Evolutionary conservation across 2,329 filamentous ascomycete species (phyloP).

Genomic region (Magnaporthiopsis incrustans): DNA sequence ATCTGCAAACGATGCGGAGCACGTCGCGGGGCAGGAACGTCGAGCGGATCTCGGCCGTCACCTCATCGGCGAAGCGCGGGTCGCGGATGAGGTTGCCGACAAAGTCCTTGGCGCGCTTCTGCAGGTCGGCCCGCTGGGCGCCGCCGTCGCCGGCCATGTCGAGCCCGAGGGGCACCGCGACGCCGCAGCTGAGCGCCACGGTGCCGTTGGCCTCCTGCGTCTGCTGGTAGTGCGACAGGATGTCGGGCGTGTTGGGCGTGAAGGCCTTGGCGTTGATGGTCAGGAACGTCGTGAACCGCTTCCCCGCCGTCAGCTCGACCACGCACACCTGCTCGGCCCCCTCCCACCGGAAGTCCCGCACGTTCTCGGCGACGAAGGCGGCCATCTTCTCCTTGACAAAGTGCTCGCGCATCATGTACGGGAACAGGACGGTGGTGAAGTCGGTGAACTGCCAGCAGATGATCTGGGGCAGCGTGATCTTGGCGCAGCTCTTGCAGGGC

Average conservation of each 20-base stretch:
- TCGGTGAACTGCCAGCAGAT: conserved; percentile 54
- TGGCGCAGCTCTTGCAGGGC: conserved; percentile 49
- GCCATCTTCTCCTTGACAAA: conserved; percentile 42
- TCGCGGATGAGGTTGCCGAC: conserved; percentile 40
- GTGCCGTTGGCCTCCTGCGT: conserved; percentile 24
- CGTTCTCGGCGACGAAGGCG: conserved; percentile 40
- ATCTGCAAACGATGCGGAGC: conserved; percentile 39
- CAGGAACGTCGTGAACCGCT: conserved; percentile 34
- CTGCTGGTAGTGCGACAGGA: conserved; percentile 44
- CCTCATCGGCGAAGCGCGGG: conserved; percentile 38
- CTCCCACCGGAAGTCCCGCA: conserved; percentile 33
- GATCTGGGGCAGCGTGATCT: conserved; percentile 41
- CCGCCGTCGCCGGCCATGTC: conserved; percentile 31
- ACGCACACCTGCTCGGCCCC: conserved; percentile 32
- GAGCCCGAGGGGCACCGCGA: conserved; percentile 42
- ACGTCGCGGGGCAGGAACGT: conserved; percentile 39
- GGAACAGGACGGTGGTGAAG: conserved; percentile 44
- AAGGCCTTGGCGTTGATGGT: conserved; percentile 45
- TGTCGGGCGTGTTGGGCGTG: conserved; percentile 37
- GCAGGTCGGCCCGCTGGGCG: conserved; percentile 35
- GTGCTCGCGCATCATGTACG: conserved; percentile 41
- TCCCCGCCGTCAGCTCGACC: conserved; percentile 41
- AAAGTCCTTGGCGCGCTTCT: conserved; percentile 39
- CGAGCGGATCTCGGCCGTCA: conserved; percentile 38
- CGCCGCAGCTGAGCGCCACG: conserved; percentile 32